Evolutionary conservation across 2,329 filamentous ascomycete genomes (phyloP).

Genomic region (Fusarium odoratissimum): DNA sequence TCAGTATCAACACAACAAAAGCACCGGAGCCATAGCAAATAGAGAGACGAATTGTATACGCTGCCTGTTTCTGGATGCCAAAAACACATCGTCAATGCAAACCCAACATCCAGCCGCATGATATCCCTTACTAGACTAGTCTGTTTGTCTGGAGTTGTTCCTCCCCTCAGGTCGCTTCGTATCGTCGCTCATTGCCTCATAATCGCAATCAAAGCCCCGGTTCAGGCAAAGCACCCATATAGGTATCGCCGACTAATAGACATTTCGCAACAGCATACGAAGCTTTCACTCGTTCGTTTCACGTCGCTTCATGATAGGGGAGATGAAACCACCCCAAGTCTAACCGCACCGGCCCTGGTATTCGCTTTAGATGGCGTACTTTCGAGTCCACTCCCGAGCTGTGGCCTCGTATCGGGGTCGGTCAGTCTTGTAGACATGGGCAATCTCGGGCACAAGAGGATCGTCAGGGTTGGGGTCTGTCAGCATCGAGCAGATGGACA

Average conservation of each 20-base stretch:
- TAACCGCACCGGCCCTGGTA: constrained; percentile 37
- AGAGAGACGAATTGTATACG: constrained; percentile 48
- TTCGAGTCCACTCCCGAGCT: constrained; percentile 97
- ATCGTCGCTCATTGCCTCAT: constrained; percentile 43
- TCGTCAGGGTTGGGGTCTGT: constrained; percentile 99
- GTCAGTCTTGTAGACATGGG: constrained; percentile 99
- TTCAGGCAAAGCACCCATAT: constrained; percentile 30
- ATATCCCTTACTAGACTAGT: constrained; percentile 54
- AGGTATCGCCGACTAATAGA: constrained; percentile 29
- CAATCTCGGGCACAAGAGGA: constrained; percentile 97
- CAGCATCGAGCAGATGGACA: constrained; percentile 99
- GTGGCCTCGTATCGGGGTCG: constrained; percentile 95
- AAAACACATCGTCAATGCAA: constrained; percentile 52
- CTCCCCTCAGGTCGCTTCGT: constrained; percentile 43
- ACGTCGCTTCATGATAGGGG: constrained; percentile 45
- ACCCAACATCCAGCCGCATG: constrained; percentile 53
- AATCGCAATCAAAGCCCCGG: constrained; percentile 39
- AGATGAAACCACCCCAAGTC: constrained; percentile 45
- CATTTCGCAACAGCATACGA: constrained; percentile 42
- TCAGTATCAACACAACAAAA: not conserved
- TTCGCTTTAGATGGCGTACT: constrained; percentile 86
- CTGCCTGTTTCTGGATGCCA: constrained; percentile 48
- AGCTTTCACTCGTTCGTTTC: constrained; percentile 44
- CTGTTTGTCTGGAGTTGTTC: constrained; percentile 52
- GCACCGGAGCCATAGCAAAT: not conserved